Conservation (phyloP, 2,329 filamentous ascomycete species). For the Fusarium pseudocircinatum region DNA sequence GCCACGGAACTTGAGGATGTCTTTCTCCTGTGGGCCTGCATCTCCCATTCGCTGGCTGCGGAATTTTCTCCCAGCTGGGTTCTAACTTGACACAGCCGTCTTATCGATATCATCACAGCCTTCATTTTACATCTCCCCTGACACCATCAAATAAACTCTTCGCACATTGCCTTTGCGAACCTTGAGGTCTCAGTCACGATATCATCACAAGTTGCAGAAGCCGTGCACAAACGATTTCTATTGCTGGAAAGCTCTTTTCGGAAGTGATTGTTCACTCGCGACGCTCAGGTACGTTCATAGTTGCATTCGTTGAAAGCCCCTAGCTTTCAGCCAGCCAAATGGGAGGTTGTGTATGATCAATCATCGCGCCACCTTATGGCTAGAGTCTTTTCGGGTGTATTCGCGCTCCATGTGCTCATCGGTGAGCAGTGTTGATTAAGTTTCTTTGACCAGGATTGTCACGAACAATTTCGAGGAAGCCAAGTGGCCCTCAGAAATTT, state of each 20-base stretch:
- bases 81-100: background rate
- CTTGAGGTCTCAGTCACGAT: background rate
- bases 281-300: slow-evolving; percentile 27
- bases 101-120: slow-evolving; percentile 38
- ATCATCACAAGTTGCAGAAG: background rate
- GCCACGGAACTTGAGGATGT: background rate
- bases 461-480: slow-evolving; percentile 1
- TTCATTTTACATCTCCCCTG: slow-evolving; percentile 30
- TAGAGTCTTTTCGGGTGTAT: slow-evolving; percentile 21
- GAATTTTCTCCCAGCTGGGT: slow-evolving; percentile 20
- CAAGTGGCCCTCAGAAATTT: slow-evolving; percentile 7
- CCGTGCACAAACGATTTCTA: background rate
- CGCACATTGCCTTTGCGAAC: slow-evolving; percentile 5
- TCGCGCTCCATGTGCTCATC: background rate
- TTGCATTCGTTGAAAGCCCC: slow-evolving; percentile 8
- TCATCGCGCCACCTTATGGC: slow-evolving; percentile 19
- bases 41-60: slow-evolving; percentile 15
- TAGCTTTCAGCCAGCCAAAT: slow-evolving; percentile 18
- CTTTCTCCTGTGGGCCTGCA: background rate
- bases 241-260: background rate
- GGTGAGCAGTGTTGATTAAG: slow-evolving; percentile 26
- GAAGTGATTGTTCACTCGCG: background rate
- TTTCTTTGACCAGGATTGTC: slow-evolving; percentile 1
- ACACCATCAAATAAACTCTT: background rate
- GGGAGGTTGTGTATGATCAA: slow-evolving; percentile 14